Conservation (phyloP, 73 alveolate genomes). For the Effrenium voratum region DNA sequence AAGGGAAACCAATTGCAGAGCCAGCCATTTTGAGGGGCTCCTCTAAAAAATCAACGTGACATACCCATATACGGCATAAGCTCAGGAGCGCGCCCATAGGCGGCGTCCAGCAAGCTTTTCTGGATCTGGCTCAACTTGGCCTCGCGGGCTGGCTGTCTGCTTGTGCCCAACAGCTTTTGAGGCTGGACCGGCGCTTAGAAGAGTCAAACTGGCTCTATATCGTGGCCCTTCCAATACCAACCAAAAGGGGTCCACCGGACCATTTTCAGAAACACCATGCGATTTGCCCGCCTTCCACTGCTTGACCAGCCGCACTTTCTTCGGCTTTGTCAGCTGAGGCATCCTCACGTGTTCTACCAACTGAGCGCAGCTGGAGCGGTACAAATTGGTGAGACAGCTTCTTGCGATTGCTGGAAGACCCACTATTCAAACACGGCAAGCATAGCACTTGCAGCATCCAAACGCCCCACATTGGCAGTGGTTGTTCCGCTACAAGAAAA, state of each 20-base stretch:
- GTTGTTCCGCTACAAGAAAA: no score
- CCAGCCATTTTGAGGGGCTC: no score
- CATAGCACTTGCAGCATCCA: no score
- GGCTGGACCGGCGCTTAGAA: background rate
- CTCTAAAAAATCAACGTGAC: no score
- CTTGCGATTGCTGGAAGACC: background rate
- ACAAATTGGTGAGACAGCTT: background rate
- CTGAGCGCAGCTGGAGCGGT: background rate
- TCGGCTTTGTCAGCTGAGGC: slow-evolving; percentile 90
- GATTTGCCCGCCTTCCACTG: slow-evolving; percentile 91
- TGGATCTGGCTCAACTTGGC: slow-evolving; percentile 87
- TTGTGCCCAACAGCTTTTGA: background rate
- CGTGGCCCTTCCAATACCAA: no score
- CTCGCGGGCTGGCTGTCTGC: background rate
- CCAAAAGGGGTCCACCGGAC: no score
- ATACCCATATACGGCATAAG: no score
- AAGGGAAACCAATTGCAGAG: no score
- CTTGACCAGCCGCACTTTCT: slow-evolving; percentile 78
- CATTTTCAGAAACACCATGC: no score
- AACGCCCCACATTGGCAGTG: no score
- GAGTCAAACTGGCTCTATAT: no score
- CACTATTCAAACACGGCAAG: background rate
- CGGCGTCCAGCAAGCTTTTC: slow-evolving; percentile 86
- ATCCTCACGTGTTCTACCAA: slow-evolving; percentile 15
- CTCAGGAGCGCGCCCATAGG: slow-evolving; percentile 40